Conservation (phyloP, 257 asterid species). For the Solanum neorickii region DNA sequence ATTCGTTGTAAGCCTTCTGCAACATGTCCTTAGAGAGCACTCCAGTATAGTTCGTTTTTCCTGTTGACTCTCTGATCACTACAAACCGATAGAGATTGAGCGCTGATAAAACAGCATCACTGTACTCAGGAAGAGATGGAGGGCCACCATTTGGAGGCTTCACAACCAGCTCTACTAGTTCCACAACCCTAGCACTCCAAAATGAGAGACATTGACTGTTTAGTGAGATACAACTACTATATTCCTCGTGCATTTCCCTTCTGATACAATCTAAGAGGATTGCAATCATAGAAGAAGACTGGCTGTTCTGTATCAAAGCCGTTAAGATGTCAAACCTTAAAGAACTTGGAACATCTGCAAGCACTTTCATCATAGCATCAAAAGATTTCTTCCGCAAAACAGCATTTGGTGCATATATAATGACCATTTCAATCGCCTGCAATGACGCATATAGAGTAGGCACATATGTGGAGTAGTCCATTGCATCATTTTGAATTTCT, state of each 20-base stretch:
- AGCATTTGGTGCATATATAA: slow-evolving; percentile 69
- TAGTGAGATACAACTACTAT: slow-evolving; percentile 12
- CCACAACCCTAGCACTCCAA: slow-evolving; percentile 63
- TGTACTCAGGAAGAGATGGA: slow-evolving; percentile 72
- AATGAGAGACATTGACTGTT: slow-evolving; percentile 18
- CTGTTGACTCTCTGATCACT: slow-evolving; percentile 73
- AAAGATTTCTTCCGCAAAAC: slow-evolving; percentile 53
- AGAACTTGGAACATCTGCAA: slow-evolving; percentile 64
- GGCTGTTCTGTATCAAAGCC: slow-evolving; percentile 56
- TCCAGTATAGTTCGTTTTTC: slow-evolving; percentile 53
- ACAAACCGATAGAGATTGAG: slow-evolving; percentile 77
- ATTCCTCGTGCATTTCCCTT: slow-evolving; percentile 53
- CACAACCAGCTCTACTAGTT: slow-evolving; percentile 61
- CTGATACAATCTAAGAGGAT: slow-evolving; percentile 62
- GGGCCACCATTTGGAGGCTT: slow-evolving; percentile 88
- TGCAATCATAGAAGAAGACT: slow-evolving; percentile 80
- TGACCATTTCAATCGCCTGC: slow-evolving; percentile 66
- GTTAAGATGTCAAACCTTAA: slow-evolving; percentile 56
- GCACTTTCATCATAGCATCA: slow-evolving; percentile 53
- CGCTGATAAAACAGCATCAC: slow-evolving; percentile 84
- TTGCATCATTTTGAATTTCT: slow-evolving; percentile 12
- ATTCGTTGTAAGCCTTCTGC: slow-evolving; percentile 42
- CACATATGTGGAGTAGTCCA: slow-evolving; percentile 33
- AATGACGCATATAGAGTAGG: slow-evolving; percentile 48
- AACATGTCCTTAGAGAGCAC: slow-evolving; percentile 41